A percentile compares a stretch with the other conserved stretches of the same genome.
phyloP scores from a whole-genome alignment of 2,329 filamentous ascomycete species.

The Talaromyces piceae region DNA sequence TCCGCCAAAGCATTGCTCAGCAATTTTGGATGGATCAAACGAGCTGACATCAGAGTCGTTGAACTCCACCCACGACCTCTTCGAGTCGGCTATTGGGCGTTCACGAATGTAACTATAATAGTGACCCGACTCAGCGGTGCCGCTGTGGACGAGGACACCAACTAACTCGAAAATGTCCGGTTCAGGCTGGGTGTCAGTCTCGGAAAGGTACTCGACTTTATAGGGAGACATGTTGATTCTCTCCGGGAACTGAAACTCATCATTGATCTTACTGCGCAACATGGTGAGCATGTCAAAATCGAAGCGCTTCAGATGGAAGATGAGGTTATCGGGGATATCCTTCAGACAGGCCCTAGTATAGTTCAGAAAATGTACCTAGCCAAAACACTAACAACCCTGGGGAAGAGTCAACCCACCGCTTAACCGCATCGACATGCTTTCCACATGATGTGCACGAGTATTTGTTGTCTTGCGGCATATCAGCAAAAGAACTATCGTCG shows the following conservation, averaged over 20 bases:
- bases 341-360: slow-evolving; percentile 70
- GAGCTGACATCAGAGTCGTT: slow-evolving; percentile 77
- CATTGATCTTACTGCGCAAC: slow-evolving; percentile 87
- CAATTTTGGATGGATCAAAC: slow-evolving; percentile 69
- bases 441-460: slow-evolving; percentile 93
- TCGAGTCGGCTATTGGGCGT: slow-evolving; percentile 49
- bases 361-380: slow-evolving; percentile 12
- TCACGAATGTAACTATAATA: slow-evolving; percentile 96
- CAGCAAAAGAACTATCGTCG: slow-evolving; percentile 12
- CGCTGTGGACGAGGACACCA: slow-evolving; percentile 88
- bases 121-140: slow-evolving; percentile 87
- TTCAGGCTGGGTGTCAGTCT: slow-evolving; percentile 47
- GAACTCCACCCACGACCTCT: slow-evolving; percentile 73
- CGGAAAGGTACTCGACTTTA: slow-evolving; percentile 74
- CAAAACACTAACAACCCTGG: neutral
- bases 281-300: slow-evolving; percentile 54
- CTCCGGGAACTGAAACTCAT: slow-evolving; percentile 80
- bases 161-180: slow-evolving; percentile 86
- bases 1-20: slow-evolving; percentile 74
- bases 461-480: slow-evolving; percentile 65
- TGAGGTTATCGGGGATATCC: slow-evolving; percentile 85
- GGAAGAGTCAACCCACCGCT: slow-evolving; percentile 52
- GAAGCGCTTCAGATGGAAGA: slow-evolving; percentile 75
- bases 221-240: slow-evolving; percentile 83
- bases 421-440: slow-evolving; percentile 84